phyloP scores from a whole-genome alignment of 225 moss, liverwort and hornwort species.

The Bryum argenteum region DNA sequence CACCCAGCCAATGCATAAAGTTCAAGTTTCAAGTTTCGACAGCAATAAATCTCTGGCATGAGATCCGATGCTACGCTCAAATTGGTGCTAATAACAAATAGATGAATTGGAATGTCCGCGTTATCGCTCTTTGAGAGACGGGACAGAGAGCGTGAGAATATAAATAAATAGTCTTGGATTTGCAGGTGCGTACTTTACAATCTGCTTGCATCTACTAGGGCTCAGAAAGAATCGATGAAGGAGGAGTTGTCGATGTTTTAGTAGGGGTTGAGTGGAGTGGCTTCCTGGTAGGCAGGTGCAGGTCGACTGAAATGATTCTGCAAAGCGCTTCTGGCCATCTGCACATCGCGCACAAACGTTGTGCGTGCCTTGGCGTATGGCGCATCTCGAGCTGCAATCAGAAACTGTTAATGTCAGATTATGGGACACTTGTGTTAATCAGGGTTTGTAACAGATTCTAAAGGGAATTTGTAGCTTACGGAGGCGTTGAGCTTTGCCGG shows the following conservation, averaged over 20 bases:
- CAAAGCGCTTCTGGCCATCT: conserved; percentile 49
- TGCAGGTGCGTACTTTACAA: conserved; percentile 33
- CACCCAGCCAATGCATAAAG: no score
- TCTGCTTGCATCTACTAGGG: not conserved
- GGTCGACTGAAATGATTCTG: conserved; percentile 56
- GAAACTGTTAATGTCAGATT: no score
- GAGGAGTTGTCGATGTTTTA: conserved; percentile 7
- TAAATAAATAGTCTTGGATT: conserved; percentile 1
- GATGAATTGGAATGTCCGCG: not conserved
- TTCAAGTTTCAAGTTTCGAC: no score
- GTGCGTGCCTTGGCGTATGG: conserved; percentile 63
- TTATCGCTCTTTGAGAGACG: conserved; percentile 20
- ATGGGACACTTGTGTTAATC: no score
- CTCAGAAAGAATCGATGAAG: not conserved
- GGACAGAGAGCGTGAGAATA: not conserved
- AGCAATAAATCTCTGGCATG: no score
- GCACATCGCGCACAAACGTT: conserved; percentile 56
- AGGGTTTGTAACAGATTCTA: no score
- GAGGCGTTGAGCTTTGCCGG: conserved; percentile 49
- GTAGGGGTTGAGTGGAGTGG: conserved; percentile 45
- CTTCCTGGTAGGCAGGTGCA: conserved; percentile 41
- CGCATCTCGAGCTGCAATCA: conserved; percentile 55
- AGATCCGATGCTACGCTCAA: no score
- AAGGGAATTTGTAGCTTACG: conserved; percentile 32
- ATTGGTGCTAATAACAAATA: no score